Evolutionary conservation across 805 yeast species (phyloP), one percentile per base, ranked within the genome.

Genomic region (Jamesozyma rosinii): DNA sequence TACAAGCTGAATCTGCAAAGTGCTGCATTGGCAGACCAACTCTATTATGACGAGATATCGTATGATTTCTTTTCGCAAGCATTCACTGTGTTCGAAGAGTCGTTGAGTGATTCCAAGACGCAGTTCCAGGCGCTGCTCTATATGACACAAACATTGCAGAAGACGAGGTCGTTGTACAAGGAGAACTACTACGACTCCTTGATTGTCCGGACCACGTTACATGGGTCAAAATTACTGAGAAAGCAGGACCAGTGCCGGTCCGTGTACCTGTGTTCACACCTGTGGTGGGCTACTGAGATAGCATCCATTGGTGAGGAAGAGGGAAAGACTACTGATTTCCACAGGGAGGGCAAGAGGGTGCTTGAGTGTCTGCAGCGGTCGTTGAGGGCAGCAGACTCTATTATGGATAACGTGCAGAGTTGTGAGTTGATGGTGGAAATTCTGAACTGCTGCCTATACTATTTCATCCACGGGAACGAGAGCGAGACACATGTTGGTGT

Each of bases 211-310:
- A 74, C 89, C 38, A 87, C 96, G 1, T 66, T 89, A 38, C 86
- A 87, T 55, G 95, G 95, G 4, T 85, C 95, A 13, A 86, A 85
- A 61, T 70, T 92, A 40, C 70, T 90, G 55, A 87, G 85, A 61
- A 90, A 90, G 61, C 88, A 92, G 30, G 97, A 90, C 56, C 98
- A 92, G 63, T 89, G 97, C 61, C 76, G 97, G 14, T 81, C 95
- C 0, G 95, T 63, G 3, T 86, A 83, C 58, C 64, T 77, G 41
- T 89, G 95, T 35, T 80, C 95, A 1, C 97, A 92, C 63, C 66
- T 92, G 39, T 92, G 96, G 96, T 85, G 95, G 92, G 83, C 90
- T 56, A 78, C 81, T 20, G 88, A 83, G 72, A 48, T 52, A 71
- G 15, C 68, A 72, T 18, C 69, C 63, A 1, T 53, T 63, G 43